Conservation (phyloP, 306 rosid species). For the Citrullus mucosospermus region DNA sequence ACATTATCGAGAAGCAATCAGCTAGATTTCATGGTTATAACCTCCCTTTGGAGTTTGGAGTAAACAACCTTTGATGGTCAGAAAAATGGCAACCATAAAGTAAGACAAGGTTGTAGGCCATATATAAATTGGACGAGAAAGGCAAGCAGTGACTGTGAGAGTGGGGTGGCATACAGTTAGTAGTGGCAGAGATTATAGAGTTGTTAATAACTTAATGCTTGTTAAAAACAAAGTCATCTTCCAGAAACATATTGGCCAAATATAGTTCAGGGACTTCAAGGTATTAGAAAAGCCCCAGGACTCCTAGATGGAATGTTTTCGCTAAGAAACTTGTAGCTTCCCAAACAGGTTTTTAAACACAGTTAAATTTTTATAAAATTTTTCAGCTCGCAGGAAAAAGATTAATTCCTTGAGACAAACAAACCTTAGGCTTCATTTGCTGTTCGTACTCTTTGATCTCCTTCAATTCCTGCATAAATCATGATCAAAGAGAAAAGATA, state of each 20-base stretch:
- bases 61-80: neutral
- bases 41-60: neutral
- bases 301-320: neutral
- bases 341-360: neutral
- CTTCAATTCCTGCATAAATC: conserved; percentile 61
- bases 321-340: neutral
- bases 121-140: neutral
- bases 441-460: conserved; percentile 79
- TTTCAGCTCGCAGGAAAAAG: neutral
- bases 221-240: neutral
- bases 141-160: neutral
- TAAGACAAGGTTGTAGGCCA: neutral
- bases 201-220: neutral
- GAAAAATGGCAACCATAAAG: neutral
- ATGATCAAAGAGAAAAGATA: conserved; percentile 12
- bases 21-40: neutral
- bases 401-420: neutral
- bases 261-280: neutral
- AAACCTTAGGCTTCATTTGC: conserved; percentile 83
- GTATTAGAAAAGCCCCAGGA: neutral
- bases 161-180: neutral
- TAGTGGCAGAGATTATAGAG: neutral
- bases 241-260: neutral
- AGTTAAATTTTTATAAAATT: neutral
- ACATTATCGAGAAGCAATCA: neutral